Base-by-base conservation (phyloP, 2,329 filamentous ascomycete genomes). In the Aspergillus piperis region DNA sequence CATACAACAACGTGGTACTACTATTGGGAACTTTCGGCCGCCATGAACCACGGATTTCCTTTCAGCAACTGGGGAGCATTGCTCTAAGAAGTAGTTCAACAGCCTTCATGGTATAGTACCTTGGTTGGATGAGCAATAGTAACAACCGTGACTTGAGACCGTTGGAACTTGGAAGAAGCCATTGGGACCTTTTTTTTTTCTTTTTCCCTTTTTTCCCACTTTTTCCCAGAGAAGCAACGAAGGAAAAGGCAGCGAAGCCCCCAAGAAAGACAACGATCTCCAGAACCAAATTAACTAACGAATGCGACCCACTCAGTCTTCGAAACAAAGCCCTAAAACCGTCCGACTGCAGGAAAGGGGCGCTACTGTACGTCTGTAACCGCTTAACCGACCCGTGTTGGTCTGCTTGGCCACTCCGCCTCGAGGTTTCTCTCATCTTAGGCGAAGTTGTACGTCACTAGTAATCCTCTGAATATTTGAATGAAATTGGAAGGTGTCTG, bases 231-330 rank as follows among this genome's bases (percentile, higher is more conserved):
- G 53, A 17, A 55, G 38, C 39, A 55, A 36, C 30, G 19, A 55
- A 13, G 27, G 53, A 44, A 55, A 32, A 55, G 53, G 53, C 53
- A 55, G 23, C 53, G 53, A 55, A 55, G 53, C 53, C 53, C 47
- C 53, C 39, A 55, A 47, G 53, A 55, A 55, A 55, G n/a, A 21
- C 53, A 17, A 55, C 53, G 53, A 55, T 55, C 53, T 27, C 53
- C 53, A 55, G 53, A 19, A 3, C 53, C 39, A 41, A 44, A 55
- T 11, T 13, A 13, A 36, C 53, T 55, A 54, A 42, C 27, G 38
- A 54, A 54, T 19, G 21, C n/a, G 53, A 41, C 53, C 53, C 39
- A 44, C 39, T 44, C 53, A 32, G 15, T 23, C 17, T 39, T 30
- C 39, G 30, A 55, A 55, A 55, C 36, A 19, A 55, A 36, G 47